Conservation (phyloP, 78 protist species). For the Dictyostelium brefeldianum region DNA sequence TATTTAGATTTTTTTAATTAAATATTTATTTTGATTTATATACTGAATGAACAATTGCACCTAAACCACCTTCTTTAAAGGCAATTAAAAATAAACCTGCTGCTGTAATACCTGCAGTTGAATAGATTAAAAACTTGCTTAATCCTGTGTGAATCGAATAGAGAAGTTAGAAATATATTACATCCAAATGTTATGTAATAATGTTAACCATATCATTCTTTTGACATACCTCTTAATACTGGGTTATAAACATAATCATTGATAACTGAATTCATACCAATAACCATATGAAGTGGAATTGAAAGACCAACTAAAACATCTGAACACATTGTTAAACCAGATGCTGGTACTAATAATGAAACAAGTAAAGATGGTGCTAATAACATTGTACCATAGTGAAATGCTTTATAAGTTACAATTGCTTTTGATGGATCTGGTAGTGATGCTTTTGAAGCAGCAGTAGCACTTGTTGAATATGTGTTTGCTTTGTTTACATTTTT, state of each 20-base stretch:
- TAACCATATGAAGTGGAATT: slow-evolving; percentile 44
- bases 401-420: background rate
- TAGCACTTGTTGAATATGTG: background rate
- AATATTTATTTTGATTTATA: too few relatives aligned
- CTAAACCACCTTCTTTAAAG: too few relatives aligned
- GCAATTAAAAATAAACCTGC: too few relatives aligned
- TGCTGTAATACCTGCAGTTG: too few relatives aligned
- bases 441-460: background rate
- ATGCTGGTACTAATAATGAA: slow-evolving; percentile 14
- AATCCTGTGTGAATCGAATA: too few relatives aligned
- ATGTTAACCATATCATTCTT: too few relatives aligned
- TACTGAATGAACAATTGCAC: too few relatives aligned
- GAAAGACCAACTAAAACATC: slow-evolving; percentile 16
- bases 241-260: slow-evolving; percentile 57
- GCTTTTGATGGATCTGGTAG: slow-evolving; percentile 31
- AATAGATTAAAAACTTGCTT: too few relatives aligned
- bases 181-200: too few relatives aligned
- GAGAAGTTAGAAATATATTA: too few relatives aligned
- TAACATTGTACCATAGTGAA: slow-evolving; percentile 60
- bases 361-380: slow-evolving; percentile 16
- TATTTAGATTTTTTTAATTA: too few relatives aligned
- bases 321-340: background rate
- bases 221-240: slow-evolving; percentile 11
- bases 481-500: background rate
- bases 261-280: slow-evolving; percentile 62